Evolutionary conservation across 306 rosid genomes (phyloP), one percentile per base, ranked within the genome.

Genomic region (Psophocarpus tetragonolobus): DNA sequence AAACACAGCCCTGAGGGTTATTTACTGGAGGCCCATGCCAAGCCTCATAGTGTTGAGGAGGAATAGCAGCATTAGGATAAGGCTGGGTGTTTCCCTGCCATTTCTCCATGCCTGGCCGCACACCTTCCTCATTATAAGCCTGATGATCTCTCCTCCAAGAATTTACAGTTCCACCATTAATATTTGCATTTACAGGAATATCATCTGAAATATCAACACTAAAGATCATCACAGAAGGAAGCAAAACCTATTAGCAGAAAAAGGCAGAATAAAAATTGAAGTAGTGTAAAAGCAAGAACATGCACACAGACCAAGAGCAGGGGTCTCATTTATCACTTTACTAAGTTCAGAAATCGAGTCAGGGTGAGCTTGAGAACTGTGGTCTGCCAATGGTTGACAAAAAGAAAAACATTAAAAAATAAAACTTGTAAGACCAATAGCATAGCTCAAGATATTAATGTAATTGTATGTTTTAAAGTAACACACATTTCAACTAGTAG

Each of bases 51-150:
- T 88, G 97, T 58, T 84, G 97, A 61, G 93, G 88, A 75, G 90
- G 87, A 66, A 84, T 76, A 78, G 82, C 84, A 68, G 91, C 39
- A 84, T 85, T 85, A 77, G 97, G 91, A 83, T 85, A 91, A 80
- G 87, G 85, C 32, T 89, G 97, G 71, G 89, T 79, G 84, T 89
- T 90, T 50, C 92, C 96, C 84, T 82, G 88, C 99, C 99, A 92
- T 73, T 84, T 89, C 88, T 92, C 97, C 36, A 74, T 54, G 68
- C 82, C 75, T 14, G 88, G 85, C 75, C 89, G 85, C 78, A 82
- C 84, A 53, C 89, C 93, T 72, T 92, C 97, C 38, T 91, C 96
- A 20, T 57, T 72, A 73, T 85, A 81, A 0, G 84, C 71, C 20
- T 82, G 92, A 77, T 57, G 47, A 42, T 89, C 97, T 81, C 90